phyloP scores from a whole-genome alignment of 192 early-diverging fungal species.

The Kappamyces sp. region DNA sequence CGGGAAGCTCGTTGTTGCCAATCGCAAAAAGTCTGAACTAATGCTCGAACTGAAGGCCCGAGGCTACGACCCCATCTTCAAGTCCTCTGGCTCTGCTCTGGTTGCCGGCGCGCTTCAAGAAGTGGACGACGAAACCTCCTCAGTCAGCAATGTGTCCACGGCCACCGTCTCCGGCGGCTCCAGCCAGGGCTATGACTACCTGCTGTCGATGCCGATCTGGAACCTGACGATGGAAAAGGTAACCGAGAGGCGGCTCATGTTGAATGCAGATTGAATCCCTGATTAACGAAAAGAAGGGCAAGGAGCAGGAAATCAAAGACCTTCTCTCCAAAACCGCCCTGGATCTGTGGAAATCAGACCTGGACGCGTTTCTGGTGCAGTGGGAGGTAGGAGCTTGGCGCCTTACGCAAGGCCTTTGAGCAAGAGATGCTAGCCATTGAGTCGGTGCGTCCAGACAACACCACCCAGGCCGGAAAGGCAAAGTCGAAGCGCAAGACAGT shows the following conservation, averaged over 20 bases:
- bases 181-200: constrained; percentile 70
- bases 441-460: constrained; percentile 13
- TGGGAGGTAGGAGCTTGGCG: constrained; percentile 58
- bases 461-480: constrained; percentile 12
- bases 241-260: not conserved
- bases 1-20: constrained; percentile 73
- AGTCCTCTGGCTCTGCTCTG: constrained; percentile 32
- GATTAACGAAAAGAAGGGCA: constrained; percentile 58
- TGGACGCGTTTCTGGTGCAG: constrained; percentile 73
- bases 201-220: constrained; percentile 86
- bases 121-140: constrained; percentile 25
- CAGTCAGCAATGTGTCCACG: not conserved
- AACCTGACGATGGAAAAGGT: constrained; percentile 82
- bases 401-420: constrained; percentile 24
- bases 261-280: constrained; percentile 63
- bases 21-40: constrained; percentile 76
- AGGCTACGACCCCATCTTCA: constrained; percentile 60
- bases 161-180: constrained; percentile 12
- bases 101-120: constrained; percentile 33
- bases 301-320: constrained; percentile 61
- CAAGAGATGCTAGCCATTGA: constrained; percentile 17
- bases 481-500: constrained; percentile 5
- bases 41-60: constrained; percentile 64
- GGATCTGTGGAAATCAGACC: constrained; percentile 79
- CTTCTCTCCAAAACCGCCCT: constrained; percentile 59